Conservation (phyloP, 148 eudicot species). For the Rhododendron simsii region DNA sequence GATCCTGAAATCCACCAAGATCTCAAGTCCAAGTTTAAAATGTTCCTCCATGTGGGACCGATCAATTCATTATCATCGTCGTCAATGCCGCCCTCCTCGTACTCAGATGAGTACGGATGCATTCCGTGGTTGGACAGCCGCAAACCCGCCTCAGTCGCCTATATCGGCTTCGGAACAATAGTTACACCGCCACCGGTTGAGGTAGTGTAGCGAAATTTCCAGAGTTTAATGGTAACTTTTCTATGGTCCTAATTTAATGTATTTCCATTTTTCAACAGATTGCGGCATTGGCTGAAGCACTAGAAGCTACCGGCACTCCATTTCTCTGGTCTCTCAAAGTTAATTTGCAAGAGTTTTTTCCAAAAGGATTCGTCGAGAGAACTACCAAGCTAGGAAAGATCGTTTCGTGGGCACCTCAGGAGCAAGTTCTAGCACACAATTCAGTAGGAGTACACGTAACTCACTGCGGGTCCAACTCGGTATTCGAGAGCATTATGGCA, state of each 20-base stretch:
- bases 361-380: conserved; percentile 33
- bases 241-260: neutral
- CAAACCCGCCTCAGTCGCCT: no score
- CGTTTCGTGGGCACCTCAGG: conserved; percentile 69
- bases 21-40: no score
- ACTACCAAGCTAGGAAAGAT: conserved; percentile 32
- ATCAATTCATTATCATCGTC: no score
- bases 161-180: no score
- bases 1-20: no score
- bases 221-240: neutral
- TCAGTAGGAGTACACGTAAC: conserved; percentile 48
- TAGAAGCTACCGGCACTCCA: conserved; percentile 29
- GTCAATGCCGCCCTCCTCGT: no score
- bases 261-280: neutral
- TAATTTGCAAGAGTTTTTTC: conserved; percentile 17
- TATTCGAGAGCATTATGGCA: conserved; percentile 47
- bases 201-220: no score
- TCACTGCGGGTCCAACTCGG: conserved; percentile 75
- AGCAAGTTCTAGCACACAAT: conserved; percentile 33
- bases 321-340: conserved; percentile 60
- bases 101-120: no score
- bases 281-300: conserved; percentile 42
- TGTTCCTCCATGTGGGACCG: no score
- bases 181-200: no score
- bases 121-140: no score